phyloP scores from a whole-genome alignment of 164 flowering plant genomes.

The Saururus chinensis region DNA sequence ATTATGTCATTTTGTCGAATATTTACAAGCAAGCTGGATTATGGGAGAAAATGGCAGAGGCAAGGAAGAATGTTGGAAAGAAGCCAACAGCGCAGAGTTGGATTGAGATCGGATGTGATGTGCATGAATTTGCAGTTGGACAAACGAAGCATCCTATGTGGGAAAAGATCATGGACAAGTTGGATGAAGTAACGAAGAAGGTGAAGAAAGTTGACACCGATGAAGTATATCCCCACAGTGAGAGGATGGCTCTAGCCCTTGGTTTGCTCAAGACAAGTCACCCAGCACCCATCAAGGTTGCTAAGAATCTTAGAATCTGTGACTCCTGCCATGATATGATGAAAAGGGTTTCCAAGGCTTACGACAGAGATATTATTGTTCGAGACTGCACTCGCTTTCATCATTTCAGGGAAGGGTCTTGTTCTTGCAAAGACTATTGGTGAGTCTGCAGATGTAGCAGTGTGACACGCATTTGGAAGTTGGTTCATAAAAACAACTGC shows the following conservation, averaged over 20 bases:
- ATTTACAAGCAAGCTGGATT: constrained; percentile 13
- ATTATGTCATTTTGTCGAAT: constrained; percentile 13
- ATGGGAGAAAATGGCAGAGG: constrained; percentile 15
- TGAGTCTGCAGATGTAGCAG: background rate
- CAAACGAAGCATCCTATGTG: constrained; percentile 13
- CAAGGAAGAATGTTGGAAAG: constrained; percentile 12
- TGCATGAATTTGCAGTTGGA: constrained; percentile 16
- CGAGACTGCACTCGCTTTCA: constrained; percentile 20
- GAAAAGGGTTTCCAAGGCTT: constrained; percentile 14
- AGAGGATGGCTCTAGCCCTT: constrained; percentile 17
- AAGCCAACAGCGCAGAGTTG: constrained; percentile 17
- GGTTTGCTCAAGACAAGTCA: constrained; percentile 11
- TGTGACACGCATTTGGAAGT: background rate
- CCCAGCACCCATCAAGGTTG: constrained; percentile 10
- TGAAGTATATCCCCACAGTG: constrained; percentile 12
- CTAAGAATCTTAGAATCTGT: constrained; percentile 20
- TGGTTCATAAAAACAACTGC: background rate
- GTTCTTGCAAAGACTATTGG: constrained; percentile 22
- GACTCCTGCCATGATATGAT: constrained; percentile 12
- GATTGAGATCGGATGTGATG: constrained; percentile 15
- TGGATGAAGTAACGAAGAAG: constrained; percentile 11
- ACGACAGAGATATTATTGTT: constrained; percentile 12
- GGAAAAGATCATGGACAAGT: constrained; percentile 11
- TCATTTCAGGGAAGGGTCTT: constrained; percentile 12
- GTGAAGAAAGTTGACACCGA: constrained; percentile 6